These are phyloP conservation scores for Talaromyces trachyspermus DNA, from an alignment of 495 filamentous ascomycete species.

Conservation along the genomic window DNA sequence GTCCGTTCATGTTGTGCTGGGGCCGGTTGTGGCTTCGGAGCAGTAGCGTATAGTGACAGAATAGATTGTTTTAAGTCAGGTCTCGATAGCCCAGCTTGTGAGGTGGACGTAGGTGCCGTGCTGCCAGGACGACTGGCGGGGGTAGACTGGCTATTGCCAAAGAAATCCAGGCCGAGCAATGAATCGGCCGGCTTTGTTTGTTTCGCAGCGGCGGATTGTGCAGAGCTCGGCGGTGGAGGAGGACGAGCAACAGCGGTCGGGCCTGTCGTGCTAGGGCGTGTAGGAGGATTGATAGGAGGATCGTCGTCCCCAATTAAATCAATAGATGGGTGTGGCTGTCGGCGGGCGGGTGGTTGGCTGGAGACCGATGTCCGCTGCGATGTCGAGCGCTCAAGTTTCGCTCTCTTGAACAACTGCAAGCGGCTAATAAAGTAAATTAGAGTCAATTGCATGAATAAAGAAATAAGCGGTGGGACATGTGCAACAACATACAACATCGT, in stretches of 20 bases:
- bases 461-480: background rate
- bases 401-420: conserved; percentile 68
- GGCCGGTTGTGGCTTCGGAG: conserved; percentile 56
- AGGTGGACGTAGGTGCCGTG: conserved; percentile 53
- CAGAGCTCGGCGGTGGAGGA: conserved; percentile 58
- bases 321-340: conserved; percentile 38
- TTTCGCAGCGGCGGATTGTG: conserved; percentile 53
- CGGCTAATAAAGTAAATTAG: conserved; percentile 40
- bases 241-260: conserved; percentile 42
- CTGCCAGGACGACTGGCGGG: conserved; percentile 63
- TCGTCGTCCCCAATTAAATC: conserved; percentile 58
- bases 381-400: conserved; percentile 55
- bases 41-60: conserved; percentile 85
- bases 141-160: conserved; percentile 61
- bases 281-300: conserved; percentile 49
- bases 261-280: conserved; percentile 60
- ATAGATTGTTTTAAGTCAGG: conserved; percentile 97
- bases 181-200: conserved; percentile 71
- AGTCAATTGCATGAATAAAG: conserved; percentile 5
- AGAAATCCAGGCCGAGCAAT: conserved; percentile 86
- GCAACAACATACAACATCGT: conserved; percentile 54
- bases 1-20: conserved; percentile 52
- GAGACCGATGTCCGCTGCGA: conserved; percentile 31
- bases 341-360: conserved; percentile 35
- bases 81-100: conserved; percentile 57